Percentiles rank a stretch among this genome's conserved stretches.
Evolutionary conservation across 768 basidiomycete genomes (phyloP).

Genomic region (Lentinula sp.): DNA sequence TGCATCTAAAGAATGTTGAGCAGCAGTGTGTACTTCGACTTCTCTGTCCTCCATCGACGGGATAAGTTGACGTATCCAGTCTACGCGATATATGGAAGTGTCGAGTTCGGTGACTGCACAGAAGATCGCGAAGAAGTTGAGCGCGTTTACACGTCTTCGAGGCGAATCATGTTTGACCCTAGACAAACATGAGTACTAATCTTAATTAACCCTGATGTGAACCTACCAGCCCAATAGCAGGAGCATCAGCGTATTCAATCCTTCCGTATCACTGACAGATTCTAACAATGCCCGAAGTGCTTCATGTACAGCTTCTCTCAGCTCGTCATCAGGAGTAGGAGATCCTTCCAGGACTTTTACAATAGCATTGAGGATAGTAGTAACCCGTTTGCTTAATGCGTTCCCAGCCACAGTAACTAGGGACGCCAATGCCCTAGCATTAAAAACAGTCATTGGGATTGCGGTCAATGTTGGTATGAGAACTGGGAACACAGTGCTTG

Average conservation of each 20-base stretch:
- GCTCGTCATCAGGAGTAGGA: conserved; percentile 56
- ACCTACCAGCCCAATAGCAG: conserved; percentile 82
- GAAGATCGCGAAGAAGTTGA: conserved; percentile 72
- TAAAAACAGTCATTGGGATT: conserved; percentile 91
- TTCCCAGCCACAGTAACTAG: conserved; percentile 92
- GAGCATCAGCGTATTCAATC: conserved; percentile 86
- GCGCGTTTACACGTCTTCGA: conserved; percentile 70
- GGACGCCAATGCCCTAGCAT: conserved; percentile 83
- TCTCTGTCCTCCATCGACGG: conserved; percentile 75
- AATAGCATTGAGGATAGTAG: conserved; percentile 71
- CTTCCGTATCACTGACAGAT: conserved; percentile 82
- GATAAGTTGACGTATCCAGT: conserved; percentile 91
- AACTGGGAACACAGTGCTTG: conserved; percentile 94
- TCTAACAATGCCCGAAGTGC: conserved; percentile 69
- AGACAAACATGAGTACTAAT: neutral
- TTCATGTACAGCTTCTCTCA: conserved; percentile 64
- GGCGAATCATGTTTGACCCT: conserved; percentile 81
- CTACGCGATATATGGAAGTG: conserved; percentile 78
- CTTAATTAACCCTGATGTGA: neutral
- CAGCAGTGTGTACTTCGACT: conserved; percentile 72
- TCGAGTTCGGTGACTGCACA: conserved; percentile 83
- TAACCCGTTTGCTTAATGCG: conserved; percentile 81
- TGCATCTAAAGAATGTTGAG: conserved; percentile 76
- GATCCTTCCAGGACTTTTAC: conserved; percentile 67
- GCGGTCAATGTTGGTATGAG: conserved; percentile 90